Percentiles rank a stretch among this genome's conserved stretches.
Conservation (phyloP, 2,329 filamentous ascomycete genomes). For the Trichoderma atroviride region DNA sequence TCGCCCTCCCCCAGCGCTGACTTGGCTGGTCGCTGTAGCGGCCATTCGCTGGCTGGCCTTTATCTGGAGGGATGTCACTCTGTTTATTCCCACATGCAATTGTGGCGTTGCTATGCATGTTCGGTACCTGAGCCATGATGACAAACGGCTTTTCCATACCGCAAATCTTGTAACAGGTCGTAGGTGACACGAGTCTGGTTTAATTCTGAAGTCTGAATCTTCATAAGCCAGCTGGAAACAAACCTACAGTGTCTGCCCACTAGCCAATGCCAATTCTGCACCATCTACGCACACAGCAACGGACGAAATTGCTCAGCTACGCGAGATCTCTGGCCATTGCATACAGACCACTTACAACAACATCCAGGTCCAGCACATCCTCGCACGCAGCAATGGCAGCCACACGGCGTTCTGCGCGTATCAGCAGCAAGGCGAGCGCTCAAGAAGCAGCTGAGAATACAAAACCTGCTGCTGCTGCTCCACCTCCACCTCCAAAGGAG, state of each 20-base stretch:
- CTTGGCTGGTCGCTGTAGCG: not conserved
- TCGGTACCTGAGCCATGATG: constrained; percentile 11
- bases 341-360: not conserved
- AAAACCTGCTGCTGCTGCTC: not conserved
- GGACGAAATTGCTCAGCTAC: not conserved
- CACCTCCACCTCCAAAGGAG: constrained; percentile 11
- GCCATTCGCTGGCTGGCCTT: not conserved
- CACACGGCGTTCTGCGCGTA: constrained; percentile 46
- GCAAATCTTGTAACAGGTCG: not conserved
- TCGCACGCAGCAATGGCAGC: constrained; percentile 35
- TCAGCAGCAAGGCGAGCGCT: constrained; percentile 34
- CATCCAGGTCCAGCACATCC: constrained; percentile 8
- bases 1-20: not conserved
- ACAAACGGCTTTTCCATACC: not conserved
- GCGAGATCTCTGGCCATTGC: not conserved
- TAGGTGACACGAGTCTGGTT: not conserved
- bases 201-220: not conserved
- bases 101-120: constrained; percentile 8
- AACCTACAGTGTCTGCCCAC: not conserved
- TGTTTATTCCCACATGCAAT: not conserved
- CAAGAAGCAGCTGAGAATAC: not conserved
- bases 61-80: not conserved
- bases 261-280: not conserved
- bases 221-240: not conserved
- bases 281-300: not conserved